These are phyloP conservation scores for Maudiozyma barnettii DNA, from an alignment of 805 yeast species.

Conservation along the genomic window DNA sequence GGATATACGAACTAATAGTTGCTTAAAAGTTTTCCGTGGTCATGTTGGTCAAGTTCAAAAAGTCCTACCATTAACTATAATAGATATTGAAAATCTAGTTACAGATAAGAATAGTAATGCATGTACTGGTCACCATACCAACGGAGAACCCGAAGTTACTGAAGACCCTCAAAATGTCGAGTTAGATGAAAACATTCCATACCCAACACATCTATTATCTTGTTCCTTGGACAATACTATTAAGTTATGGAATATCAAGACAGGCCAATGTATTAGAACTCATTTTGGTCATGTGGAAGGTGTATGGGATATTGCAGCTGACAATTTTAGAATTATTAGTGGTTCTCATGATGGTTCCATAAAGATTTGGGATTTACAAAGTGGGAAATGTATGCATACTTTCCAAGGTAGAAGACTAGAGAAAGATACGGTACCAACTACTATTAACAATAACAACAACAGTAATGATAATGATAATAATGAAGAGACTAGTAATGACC, in stretches of 20 bases:
- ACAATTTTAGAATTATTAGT: slow-evolving; percentile 85
- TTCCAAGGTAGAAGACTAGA: slow-evolving; percentile 47
- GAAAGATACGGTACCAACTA: slow-evolving; percentile 1
- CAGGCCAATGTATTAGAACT: slow-evolving; percentile 84
- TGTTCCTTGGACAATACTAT: slow-evolving; percentile 90
- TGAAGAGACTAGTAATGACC: background rate
- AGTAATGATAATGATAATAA: background rate
- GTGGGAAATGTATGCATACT: slow-evolving; percentile 90
- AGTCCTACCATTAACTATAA: slow-evolving; percentile 74
- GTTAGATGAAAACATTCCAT: slow-evolving; percentile 26
- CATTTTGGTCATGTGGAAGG: slow-evolving; percentile 98
- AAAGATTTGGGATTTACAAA: slow-evolving; percentile 94
- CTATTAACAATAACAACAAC: background rate
- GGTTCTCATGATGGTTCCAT: slow-evolving; percentile 90
- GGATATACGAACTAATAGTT: slow-evolving; percentile 75
- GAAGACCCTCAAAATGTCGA: slow-evolving; percentile 2
- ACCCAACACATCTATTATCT: slow-evolving; percentile 77
- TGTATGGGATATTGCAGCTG: slow-evolving; percentile 95
- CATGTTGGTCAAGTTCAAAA: slow-evolving; percentile 93
- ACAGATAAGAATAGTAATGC: slow-evolving; percentile 27
- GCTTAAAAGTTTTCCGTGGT: slow-evolving; percentile 70
- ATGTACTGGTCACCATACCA: slow-evolving; percentile 9
- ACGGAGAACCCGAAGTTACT: background rate
- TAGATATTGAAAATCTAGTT: slow-evolving; percentile 47
- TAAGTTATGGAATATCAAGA: slow-evolving; percentile 79